Evolutionary conservation across 345 rosid species (phyloP), one percentile per base, ranked within the genome.

Genomic region (Linum usitatissimum): DNA sequence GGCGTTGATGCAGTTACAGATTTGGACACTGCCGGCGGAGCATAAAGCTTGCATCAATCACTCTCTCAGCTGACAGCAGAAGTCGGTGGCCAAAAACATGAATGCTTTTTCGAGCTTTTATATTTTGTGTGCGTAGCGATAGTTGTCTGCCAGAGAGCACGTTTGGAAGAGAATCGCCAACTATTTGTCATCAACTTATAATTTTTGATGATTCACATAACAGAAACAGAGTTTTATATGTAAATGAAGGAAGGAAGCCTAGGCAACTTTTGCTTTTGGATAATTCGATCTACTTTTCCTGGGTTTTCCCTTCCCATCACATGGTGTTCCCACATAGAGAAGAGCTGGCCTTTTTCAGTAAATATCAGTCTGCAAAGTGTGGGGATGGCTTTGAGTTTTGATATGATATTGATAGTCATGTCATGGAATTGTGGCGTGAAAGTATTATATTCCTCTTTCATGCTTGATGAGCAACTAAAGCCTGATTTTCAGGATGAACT

Each of bases 11-110:
- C 83, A 20, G 79, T 84, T 61, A 34, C 82, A 17, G 89, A 86
- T 65, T 84, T 85, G 95, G 96, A 89, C 71, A 78, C 77, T 77
- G 96, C 92, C 39, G 87, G 81, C 55, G 96, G 96, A 40, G 95
- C 95, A 7, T 88, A 70, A 78, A 36, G 15, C 3, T 9, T 3
- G n/a, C 15, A 21, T 9, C 64, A 30, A 0, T 18, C 15, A 49
- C 58, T 45, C n/a, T 28, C 49, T 19, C 17, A 17, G 17, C 34
- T 28, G 9, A 23, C 19, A 40, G 14, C 30, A 9, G 59, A 20
- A 49, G 64, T 19, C 21, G 12, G 21, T 53, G 23, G 68, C 55
- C 60, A 30, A 30, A 45, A 34, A 55, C 13, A 30, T 63, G 30
- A 48, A 23, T 62, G 12, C 12, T 12, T 58, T 58, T 59, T 65